Evolutionary conservation across 768 basidiomycete species (phyloP), one percentile per base, ranked within the genome.

Genomic region (Serendipita sp.): DNA sequence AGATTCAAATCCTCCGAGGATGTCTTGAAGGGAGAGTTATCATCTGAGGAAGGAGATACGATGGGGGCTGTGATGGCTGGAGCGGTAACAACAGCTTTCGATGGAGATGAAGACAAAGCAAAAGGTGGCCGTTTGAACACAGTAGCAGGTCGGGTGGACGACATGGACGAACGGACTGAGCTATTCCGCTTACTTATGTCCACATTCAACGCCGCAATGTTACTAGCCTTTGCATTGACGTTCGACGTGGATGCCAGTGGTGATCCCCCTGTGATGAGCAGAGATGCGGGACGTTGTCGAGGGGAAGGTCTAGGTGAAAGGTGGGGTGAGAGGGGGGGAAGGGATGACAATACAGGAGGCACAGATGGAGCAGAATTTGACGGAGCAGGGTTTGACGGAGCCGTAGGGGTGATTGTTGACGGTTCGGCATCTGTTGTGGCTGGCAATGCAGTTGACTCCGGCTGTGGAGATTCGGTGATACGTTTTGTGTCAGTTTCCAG

Each of bases 381-480:
- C 17, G 20, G 45, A 48, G 9, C 20, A n/a, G 45, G 20, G 11
- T 42, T 11, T 42, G 13, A 20, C 20, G 11, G 42, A 42, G 42
- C 13, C 42, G 11, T 42, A 20, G 13, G 11, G 11, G 42, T 42
- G n/a, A n/a, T 66, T 3, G 85, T 86, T 2, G 81, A 87, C 4
- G 87, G 86, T 2, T 86, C 77, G 20, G 79, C 77, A 0, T 82
- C 83, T 70, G 88, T 88, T 0, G 77, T 71, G 20, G 72, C 67
- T 20, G 45, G 17, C 45, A 7, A 9, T 48, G 45, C 9, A 7
- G 45, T 28, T 48, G 45, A n/a, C 9, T 20, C 26, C 20, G 9
- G 45, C n/a, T 20, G 20, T 9, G 45, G 26, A 20, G 45, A 48
- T 48, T 9, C 45, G n/a, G 45, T 9, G 7, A 20, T 17, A 9